phyloP scores from a whole-genome alignment of 2,329 filamentous ascomycete species.

The Lachnellula subtilissima region DNA sequence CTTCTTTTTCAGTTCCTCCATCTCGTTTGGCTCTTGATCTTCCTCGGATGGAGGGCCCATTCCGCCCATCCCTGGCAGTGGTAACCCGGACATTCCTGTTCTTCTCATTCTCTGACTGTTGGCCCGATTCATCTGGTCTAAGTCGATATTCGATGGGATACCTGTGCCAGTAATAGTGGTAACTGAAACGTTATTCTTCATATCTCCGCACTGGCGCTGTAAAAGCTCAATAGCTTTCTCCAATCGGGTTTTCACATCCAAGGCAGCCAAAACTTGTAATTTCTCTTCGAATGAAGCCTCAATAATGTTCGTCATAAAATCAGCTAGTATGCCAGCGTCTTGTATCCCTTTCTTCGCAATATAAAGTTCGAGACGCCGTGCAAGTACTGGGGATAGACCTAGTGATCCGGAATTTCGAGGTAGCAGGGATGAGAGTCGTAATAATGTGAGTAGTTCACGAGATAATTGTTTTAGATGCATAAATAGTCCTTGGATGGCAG shows the following conservation, averaged over 20 bases:
- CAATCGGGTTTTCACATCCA: conserved; percentile 73
- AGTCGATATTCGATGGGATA: conserved; percentile 54
- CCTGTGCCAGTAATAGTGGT: conserved; percentile 68
- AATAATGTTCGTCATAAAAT: conserved; percentile 94
- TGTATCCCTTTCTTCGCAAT: conserved; percentile 76
- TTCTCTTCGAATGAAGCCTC: conserved; percentile 89
- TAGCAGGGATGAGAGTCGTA: conserved; percentile 80
- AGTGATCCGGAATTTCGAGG: conserved; percentile 60
- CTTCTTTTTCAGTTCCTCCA: conserved; percentile 87
- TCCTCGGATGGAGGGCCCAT: conserved; percentile 41
- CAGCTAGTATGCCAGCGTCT: conserved; percentile 81
- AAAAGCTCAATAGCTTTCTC: conserved; percentile 79
- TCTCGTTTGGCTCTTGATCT: conserved; percentile 80
- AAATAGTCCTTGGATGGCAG: conserved; percentile 67
- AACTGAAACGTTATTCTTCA: conserved; percentile 85
- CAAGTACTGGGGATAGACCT: conserved; percentile 75
- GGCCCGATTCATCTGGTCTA: conserved; percentile 48
- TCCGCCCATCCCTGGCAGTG: conserved; percentile 21
- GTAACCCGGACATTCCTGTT: conserved; percentile 20
- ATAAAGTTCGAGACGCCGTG: conserved; percentile 78
- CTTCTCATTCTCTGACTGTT: conserved; percentile 35
- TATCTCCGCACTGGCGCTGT: conserved; percentile 72
- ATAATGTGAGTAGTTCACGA: conserved; percentile 76
- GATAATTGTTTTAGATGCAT: conserved; percentile 77
- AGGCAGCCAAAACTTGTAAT: conserved; percentile 74